These are phyloP conservation scores for Mycena chlorophos DNA, from an alignment of 768 basidiomycete species.

Conservation along the genomic window DNA sequence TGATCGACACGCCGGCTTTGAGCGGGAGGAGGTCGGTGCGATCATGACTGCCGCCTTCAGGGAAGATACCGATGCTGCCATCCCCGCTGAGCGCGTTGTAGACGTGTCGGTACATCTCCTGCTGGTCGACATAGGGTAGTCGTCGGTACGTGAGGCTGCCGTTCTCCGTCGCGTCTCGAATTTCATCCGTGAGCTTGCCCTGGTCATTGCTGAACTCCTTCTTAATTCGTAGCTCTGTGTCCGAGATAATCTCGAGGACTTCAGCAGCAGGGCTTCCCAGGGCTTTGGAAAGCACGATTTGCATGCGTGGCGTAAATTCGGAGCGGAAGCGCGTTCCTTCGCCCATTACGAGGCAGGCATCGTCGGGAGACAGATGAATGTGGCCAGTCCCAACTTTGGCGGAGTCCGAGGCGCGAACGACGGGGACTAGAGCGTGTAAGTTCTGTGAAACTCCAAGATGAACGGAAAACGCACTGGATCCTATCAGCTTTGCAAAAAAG, in stretches of 20 bases:
- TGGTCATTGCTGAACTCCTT: slow-evolving; percentile 80
- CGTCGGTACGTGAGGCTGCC: slow-evolving; percentile 79
- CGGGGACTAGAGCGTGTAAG: slow-evolving; percentile 53
- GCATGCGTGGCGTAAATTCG: slow-evolving; percentile 75
- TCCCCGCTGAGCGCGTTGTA: slow-evolving; percentile 84
- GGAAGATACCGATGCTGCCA: slow-evolving; percentile 95
- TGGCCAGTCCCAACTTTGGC: slow-evolving; percentile 75
- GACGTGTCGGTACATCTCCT: slow-evolving; percentile 91
- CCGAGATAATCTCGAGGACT: slow-evolving; percentile 85
- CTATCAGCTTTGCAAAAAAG: slow-evolving; percentile 78
- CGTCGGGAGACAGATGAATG: slow-evolving; percentile 67
- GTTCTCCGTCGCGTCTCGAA: slow-evolving; percentile 55
- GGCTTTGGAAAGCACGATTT: slow-evolving; percentile 83
- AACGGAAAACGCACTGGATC: slow-evolving; percentile 48
- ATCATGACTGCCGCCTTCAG: slow-evolving; percentile 99
- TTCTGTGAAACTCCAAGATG: no score
- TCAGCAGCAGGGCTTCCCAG: slow-evolving; percentile 78
- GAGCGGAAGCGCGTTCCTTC: slow-evolving; percentile 73
- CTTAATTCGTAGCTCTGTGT: slow-evolving; percentile 81
- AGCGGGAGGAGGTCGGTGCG: slow-evolving; percentile 93
- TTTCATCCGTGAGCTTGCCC: slow-evolving; percentile 67
- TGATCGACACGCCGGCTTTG: slow-evolving; percentile 96
- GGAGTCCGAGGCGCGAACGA: slow-evolving; percentile 86
- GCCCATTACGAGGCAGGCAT: slow-evolving; percentile 84
- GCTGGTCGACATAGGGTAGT: slow-evolving; percentile 89